A percentile compares a stretch with the other conserved stretches of the same genome.
Conservation (phyloP, 106 monocot genomes). For the Acorus gramineus region DNA sequence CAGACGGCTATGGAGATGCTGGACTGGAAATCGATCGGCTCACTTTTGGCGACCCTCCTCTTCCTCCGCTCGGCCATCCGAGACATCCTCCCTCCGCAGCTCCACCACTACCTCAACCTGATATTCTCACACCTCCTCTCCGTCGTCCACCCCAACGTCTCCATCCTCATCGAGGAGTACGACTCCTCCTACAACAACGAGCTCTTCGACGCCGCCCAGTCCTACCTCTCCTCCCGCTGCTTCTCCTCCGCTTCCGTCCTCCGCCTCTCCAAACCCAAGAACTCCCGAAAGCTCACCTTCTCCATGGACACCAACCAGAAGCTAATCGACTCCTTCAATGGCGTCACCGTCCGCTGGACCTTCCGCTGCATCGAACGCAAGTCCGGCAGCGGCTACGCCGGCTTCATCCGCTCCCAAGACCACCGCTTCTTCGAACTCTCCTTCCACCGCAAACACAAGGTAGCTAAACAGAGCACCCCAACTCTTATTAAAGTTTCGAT, state of each 20-base stretch:
- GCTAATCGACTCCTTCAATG: constrained; percentile 20
- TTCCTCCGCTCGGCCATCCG: constrained; percentile 25
- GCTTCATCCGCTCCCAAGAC: constrained; percentile 2
- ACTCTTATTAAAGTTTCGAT: too few species aligned
- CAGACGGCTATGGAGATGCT: too few species aligned
- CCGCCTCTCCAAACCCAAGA: constrained; percentile 15
- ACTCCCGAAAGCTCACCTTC: constrained; percentile 15
- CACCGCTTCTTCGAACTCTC: constrained; percentile 25
- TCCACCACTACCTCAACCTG: constrained; percentile 11
- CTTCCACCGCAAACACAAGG: constrained; percentile 30
- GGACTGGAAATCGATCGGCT: constrained; percentile 48
- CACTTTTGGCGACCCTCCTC: constrained; percentile 31
- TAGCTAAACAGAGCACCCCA: too few species aligned
- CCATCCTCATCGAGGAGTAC: constrained; percentile 32
- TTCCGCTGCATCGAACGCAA: constrained; percentile 13
- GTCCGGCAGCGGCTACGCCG: neutral
- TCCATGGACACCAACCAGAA: constrained; percentile 33
- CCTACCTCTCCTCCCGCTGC: constrained; percentile 28
- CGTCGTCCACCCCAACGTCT: constrained; percentile 12
- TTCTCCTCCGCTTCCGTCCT: constrained; percentile 14
- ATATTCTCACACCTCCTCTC: constrained; percentile 17
- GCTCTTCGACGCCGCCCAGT: constrained; percentile 19
- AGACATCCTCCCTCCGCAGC: constrained; percentile 31
- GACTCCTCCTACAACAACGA: constrained; percentile 20
- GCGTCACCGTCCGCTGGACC: constrained; percentile 30